phyloP scores from a whole-genome alignment of 345 rosid species.

The Populus tremula region DNA sequence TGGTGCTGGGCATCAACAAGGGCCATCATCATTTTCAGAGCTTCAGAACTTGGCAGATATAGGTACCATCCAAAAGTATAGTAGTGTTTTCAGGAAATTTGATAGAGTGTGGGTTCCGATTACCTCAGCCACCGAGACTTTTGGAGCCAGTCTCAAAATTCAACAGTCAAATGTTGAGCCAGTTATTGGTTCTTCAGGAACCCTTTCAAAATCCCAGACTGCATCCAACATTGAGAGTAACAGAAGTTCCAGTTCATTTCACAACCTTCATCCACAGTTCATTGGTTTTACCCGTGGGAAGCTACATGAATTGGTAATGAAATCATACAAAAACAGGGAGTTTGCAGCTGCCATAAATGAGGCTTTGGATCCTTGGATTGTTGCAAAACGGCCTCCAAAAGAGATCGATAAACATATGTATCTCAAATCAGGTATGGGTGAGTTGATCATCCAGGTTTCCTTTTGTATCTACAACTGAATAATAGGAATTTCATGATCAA shows the following conservation, averaged over 20 bases:
- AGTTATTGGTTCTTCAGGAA: conserved; percentile 40
- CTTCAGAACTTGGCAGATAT: conserved; percentile 71
- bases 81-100: conserved; percentile 83
- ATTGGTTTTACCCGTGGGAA: conserved; percentile 88
- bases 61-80: conserved; percentile 60
- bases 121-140: conserved; percentile 39
- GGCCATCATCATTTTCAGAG: conserved; percentile 70
- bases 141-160: conserved; percentile 38
- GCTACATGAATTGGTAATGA: conserved; percentile 95
- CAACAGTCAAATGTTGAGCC: conserved; percentile 31
- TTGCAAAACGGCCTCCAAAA: conserved; percentile 87
- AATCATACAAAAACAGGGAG: conserved; percentile 88
- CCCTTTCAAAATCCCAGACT: conserved; percentile 32
- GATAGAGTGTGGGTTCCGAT: conserved; percentile 93
- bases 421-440: conserved; percentile 70
- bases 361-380: conserved; percentile 96
- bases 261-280: conserved; percentile 81
- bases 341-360: conserved; percentile 96
- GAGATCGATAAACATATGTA: conserved; percentile 73
- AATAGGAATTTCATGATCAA: background rate
- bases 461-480: background rate
- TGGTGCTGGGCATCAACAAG: conserved; percentile 90
- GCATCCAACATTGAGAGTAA: conserved; percentile 25
- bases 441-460: background rate
- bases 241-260: conserved; percentile 45